A percentile compares a stretch with the other conserved stretches of the same genome.
These are phyloP conservation scores for Phytophthora vignae DNA, from an alignment of 352 stramenopile genomes.

Conservation along the genomic window DNA sequence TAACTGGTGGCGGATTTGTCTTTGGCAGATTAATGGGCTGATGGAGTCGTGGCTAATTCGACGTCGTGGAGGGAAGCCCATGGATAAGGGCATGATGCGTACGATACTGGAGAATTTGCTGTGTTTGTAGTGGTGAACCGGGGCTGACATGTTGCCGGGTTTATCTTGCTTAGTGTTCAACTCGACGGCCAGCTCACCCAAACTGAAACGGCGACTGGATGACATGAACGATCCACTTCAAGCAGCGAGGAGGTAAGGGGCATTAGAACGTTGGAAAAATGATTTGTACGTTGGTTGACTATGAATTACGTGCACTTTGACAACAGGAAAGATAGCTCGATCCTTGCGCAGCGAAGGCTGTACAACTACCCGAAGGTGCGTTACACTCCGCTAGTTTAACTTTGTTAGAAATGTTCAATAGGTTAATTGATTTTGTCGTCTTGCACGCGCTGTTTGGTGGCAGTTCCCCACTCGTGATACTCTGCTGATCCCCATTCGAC, in stretches of 20 bases:
- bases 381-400: not conserved
- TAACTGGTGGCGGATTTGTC: conserved; percentile 4
- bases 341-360: conserved; percentile 60
- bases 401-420: too few species aligned
- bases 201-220: conserved; percentile 74
- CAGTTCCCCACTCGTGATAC: conserved; percentile 62
- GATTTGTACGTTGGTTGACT: not conserved
- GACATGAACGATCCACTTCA: conserved; percentile 56
- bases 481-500: conserved; percentile 70
- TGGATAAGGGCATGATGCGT: conserved; percentile 79
- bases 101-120: conserved; percentile 12
- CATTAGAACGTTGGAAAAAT: not conserved
- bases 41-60: conserved; percentile 89
- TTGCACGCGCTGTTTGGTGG: not conserved
- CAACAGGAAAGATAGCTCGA: conserved; percentile 37
- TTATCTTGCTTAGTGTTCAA: conserved; percentile 43
- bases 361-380: conserved; percentile 83
- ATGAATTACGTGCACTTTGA: not conserved
- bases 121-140: not conserved
- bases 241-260: conserved; percentile 48
- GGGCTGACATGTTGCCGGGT: not conserved
- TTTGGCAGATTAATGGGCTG: conserved; percentile 76
- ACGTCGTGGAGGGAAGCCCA: conserved; percentile 79
- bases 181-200: conserved; percentile 64
- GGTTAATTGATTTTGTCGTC: too few species aligned